Percentiles rank a stretch among this genome's conserved stretches.
Conservation (phyloP, 768 basidiomycete species). For the Ramaria sp. region DNA sequence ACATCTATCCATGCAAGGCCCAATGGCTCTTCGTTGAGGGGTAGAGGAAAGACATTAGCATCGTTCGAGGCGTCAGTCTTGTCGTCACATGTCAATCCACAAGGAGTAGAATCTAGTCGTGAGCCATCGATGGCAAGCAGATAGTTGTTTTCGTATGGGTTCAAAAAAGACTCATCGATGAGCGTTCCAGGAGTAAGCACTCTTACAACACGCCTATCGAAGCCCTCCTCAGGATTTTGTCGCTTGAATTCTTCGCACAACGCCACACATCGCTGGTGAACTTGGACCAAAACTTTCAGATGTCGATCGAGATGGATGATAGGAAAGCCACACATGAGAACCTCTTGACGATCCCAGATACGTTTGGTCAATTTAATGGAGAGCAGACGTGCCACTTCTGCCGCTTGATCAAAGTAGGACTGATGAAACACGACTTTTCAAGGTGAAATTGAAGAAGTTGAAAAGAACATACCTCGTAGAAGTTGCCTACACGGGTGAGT, state of each 20-base stretch:
- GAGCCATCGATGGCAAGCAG: constrained; percentile 50
- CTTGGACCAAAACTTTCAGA: constrained; percentile 76
- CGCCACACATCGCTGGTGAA: constrained; percentile 77
- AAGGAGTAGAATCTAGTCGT: constrained; percentile 4
- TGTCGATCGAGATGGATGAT: constrained; percentile 75
- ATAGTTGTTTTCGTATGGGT: constrained; percentile 83
- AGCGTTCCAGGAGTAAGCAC: constrained; percentile 91
- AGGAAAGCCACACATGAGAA: constrained; percentile 90
- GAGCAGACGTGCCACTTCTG: constrained; percentile 62
- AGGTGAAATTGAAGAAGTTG: background rate
- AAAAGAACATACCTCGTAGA: constrained; percentile 68
- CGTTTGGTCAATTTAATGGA: constrained; percentile 76
- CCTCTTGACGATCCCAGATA: constrained; percentile 56
- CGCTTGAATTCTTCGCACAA: constrained; percentile 86
- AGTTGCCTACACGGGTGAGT: constrained; percentile 87
- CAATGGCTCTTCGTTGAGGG: constrained; percentile 1
- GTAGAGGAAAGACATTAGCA: background rate
- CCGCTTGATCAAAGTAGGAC: constrained; percentile 93
- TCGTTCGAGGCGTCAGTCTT: constrained; percentile 16
- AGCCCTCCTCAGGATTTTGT: constrained; percentile 36
- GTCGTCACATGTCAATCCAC: background rate
- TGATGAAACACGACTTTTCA: constrained; percentile 21
- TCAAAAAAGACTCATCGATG: constrained; percentile 83
- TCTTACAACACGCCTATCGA: constrained; percentile 74
- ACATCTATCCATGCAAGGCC: constrained; percentile 93